These are phyloP conservation scores for Claviceps paspali DNA, from an alignment of 2,329 filamentous ascomycete genomes.

Conservation along the genomic window DNA sequence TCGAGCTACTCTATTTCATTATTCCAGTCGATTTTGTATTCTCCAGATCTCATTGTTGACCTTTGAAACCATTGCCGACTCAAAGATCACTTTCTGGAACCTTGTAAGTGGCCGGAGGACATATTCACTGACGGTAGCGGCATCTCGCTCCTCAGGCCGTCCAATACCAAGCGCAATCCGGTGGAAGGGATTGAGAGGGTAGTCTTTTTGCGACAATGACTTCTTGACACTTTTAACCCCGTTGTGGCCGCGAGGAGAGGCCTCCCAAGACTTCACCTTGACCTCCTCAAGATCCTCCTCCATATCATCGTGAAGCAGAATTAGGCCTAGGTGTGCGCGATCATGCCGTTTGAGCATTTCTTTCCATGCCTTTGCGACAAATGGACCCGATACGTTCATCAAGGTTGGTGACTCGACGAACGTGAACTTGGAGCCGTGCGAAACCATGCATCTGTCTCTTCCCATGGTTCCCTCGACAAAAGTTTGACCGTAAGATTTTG, in stretches of 20 bases:
- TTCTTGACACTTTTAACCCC: slow-evolving; percentile 53
- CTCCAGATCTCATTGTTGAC: no score
- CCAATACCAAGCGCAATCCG: slow-evolving; percentile 77
- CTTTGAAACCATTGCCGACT: no score
- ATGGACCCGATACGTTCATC: slow-evolving; percentile 76
- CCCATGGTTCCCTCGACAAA: slow-evolving; percentile 34
- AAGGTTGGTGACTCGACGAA: slow-evolving; percentile 59
- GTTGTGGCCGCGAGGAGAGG: slow-evolving; percentile 57
- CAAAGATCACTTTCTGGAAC: slow-evolving; percentile 31
- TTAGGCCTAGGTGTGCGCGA: slow-evolving; percentile 31
- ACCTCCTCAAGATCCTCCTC: slow-evolving; percentile 57
- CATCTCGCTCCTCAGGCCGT: slow-evolving; percentile 55
- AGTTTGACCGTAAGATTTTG: slow-evolving; percentile 26
- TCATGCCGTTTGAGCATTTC: slow-evolving; percentile 30
- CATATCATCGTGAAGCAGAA: slow-evolving; percentile 81
- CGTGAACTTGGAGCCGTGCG: slow-evolving; percentile 37
- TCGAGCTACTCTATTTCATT: no score
- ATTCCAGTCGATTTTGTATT: no score
- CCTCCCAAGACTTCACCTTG: slow-evolving; percentile 44
- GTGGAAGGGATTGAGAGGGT: slow-evolving; percentile 27
- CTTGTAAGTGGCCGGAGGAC: slow-evolving; percentile 55
- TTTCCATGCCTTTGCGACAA: slow-evolving; percentile 50
- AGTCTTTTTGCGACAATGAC: slow-evolving; percentile 27
- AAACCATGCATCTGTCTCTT: slow-evolving; percentile 35
- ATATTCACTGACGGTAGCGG: slow-evolving; percentile 54